A percentile compares a stretch with the other conserved stretches of the same genome.
Evolutionary conservation across 2,329 filamentous ascomycete species (phyloP).

Genomic region (Cryphonectria parasitica): DNA sequence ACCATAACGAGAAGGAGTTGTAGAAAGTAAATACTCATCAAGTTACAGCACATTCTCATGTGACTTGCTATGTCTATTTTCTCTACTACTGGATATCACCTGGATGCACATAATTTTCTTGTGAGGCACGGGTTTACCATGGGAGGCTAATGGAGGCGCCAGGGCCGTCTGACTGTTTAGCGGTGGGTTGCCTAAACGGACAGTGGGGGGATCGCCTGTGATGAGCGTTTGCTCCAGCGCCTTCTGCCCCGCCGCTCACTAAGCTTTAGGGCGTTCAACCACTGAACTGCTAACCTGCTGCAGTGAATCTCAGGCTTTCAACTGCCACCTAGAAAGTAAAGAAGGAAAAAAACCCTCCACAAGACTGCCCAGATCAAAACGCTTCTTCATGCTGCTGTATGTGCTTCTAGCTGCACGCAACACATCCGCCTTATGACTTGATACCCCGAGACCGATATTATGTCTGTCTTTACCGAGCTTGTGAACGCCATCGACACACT

Average conservation of each 20-base stretch:
- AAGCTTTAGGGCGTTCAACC: background rate
- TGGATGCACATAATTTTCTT: background rate
- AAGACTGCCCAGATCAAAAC: background rate
- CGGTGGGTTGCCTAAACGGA: background rate
- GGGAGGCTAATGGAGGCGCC: background rate
- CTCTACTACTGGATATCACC: background rate
- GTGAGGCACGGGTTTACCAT: background rate
- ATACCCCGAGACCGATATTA: background rate
- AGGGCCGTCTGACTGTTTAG: background rate
- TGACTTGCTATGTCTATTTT: background rate
- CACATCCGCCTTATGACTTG: background rate
- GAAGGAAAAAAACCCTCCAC: background rate
- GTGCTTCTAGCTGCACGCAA: background rate
- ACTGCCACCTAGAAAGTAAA: background rate
- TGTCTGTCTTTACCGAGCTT: constrained; percentile 13
- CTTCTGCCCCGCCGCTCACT: background rate
- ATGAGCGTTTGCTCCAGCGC: background rate
- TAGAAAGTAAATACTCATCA: background rate
- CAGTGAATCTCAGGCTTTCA: background rate
- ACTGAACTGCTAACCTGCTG: background rate
- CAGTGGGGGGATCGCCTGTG: background rate
- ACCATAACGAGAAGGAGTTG: background rate
- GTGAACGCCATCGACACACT: constrained; percentile 11
- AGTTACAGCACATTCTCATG: background rate
- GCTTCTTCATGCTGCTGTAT: background rate